Evolutionary conservation across 352 stramenopile species (phyloP), one percentile per base, ranked within the genome.

Genomic region (Pythium sp.): DNA sequence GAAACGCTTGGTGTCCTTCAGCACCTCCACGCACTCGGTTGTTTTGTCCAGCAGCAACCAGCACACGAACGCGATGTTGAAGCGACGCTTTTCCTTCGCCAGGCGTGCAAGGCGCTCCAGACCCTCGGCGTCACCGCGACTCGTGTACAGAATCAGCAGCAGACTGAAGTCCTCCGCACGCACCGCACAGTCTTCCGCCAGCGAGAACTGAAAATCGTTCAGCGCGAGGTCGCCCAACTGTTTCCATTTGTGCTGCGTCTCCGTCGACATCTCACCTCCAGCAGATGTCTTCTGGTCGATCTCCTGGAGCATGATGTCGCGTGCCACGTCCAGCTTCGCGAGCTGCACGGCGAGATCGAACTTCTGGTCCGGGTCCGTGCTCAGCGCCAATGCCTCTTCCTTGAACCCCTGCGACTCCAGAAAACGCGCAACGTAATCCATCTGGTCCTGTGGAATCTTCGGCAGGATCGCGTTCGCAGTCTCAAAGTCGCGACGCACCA

Each of bases 331-430:
- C 38, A 99, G 86, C 70, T 99, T 95, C 5, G 95, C 94, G 53
- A 99, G 87, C 75, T 99, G 96, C 28, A 99, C 85, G 0, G 97
- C 92, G 20, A 99, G 82, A 65, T 99, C 97, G 74, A 99, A 99
- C 70, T 98, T 98, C 69, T 99, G 97, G 70, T 99, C 98, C 7
- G 90, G 86, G 65, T 98, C 93, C 24, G 93, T 98, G 51, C 93
- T 98, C 2, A 98, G 79, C 34, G 87, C 90, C 18, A 98, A 73
- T 24, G 96, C 95, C 60, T 99, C 97, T 71, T 99, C 97, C 76
- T 99, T 99, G 79, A 98, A 99, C 0, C 98, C 98, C 78, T 99
- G 98, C 14, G 87, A 97, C 70, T 99, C 98, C 28, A 99, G 80
- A 75, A 99, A 99, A 18, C 96, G 81, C 53, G 86, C 84, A 4